Percentiles rank a stretch among this genome's conserved stretches.
Evolutionary conservation across 306 rosid genomes (phyloP).

Genomic region (Quercus ilex): DNA sequence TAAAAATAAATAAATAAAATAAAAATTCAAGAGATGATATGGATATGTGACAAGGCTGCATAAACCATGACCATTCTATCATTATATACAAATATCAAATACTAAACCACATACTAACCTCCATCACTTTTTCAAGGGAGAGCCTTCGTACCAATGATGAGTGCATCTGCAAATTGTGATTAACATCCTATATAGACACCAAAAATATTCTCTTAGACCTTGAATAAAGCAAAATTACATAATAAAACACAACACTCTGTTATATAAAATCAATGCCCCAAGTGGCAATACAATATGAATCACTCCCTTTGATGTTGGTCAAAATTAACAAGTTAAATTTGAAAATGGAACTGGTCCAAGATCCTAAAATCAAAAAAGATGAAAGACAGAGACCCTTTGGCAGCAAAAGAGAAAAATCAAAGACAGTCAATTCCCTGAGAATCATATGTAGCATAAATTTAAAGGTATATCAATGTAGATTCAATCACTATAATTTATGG

Average conservation of each 20-base stretch:
- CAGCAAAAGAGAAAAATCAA: not conserved
- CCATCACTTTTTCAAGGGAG: conserved; percentile 43
- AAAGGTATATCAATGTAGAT: not conserved
- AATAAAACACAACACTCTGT: too few relatives aligned
- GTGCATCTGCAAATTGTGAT: too few relatives aligned
- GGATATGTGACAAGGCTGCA: not conserved
- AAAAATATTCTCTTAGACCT: too few relatives aligned
- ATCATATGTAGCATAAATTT: not conserved
- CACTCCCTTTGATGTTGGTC: not conserved
- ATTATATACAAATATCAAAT: not conserved
- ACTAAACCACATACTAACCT: conserved; percentile 52
- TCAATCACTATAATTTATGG: not conserved
- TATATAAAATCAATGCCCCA: too few relatives aligned
- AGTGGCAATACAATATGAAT: not conserved
- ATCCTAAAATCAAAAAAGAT: not conserved
- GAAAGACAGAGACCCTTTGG: not conserved
- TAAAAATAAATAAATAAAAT: not conserved
- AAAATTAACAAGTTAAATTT: not conserved
- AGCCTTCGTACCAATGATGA: too few relatives aligned
- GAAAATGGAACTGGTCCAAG: not conserved
- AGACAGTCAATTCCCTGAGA: not conserved
- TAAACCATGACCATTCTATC: not conserved
- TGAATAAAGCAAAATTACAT: too few relatives aligned
- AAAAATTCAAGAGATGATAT: not conserved
- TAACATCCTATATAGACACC: too few relatives aligned